These are phyloP conservation scores for Monosporascus ibericus DNA, from an alignment of 2,329 filamentous ascomycete genomes.

Conservation along the genomic window DNA sequence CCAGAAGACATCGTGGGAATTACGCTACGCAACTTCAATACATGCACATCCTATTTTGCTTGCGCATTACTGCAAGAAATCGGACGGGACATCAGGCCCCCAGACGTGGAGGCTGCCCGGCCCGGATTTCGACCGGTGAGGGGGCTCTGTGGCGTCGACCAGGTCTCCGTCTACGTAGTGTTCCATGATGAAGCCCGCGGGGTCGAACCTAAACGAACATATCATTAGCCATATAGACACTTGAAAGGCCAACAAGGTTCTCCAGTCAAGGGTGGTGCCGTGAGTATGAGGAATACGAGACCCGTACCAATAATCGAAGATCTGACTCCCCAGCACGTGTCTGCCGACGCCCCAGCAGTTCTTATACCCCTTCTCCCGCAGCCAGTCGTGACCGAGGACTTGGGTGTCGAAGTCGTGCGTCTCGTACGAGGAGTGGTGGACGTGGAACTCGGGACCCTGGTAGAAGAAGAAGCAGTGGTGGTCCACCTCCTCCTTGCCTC, in stretches of 20 bases:
- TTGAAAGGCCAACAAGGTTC: neutral
- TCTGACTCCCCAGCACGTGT: conserved; percentile 64
- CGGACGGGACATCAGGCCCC: conserved; percentile 26
- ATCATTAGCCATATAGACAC: neutral
- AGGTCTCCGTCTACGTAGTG: conserved; percentile 68
- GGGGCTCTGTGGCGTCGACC: conserved; percentile 47
- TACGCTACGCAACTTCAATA: no score
- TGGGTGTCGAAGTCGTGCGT: conserved; percentile 68
- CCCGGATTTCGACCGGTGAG: conserved; percentile 32
- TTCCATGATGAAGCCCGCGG: conserved; percentile 57
- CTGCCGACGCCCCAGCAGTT: conserved; percentile 66
- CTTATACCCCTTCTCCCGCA: conserved; percentile 55
- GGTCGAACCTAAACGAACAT: conserved; percentile 50
- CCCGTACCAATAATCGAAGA: conserved; percentile 67
- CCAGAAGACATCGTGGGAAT: no score
- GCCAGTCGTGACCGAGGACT: conserved; percentile 63
- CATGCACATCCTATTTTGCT: no score
- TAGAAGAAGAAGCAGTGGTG: conserved; percentile 48
- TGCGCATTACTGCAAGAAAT: neutral
- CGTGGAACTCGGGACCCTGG: conserved; percentile 41
- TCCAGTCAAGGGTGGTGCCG: neutral
- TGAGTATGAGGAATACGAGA: conserved; percentile 13
- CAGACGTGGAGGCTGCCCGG: conserved; percentile 40
- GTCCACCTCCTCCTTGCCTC: conserved; percentile 39
- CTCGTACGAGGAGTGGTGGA: conserved; percentile 66